Conservation (phyloP, 1,284 basidiomycete genomes). For the Fomitopsis betulina region DNA sequence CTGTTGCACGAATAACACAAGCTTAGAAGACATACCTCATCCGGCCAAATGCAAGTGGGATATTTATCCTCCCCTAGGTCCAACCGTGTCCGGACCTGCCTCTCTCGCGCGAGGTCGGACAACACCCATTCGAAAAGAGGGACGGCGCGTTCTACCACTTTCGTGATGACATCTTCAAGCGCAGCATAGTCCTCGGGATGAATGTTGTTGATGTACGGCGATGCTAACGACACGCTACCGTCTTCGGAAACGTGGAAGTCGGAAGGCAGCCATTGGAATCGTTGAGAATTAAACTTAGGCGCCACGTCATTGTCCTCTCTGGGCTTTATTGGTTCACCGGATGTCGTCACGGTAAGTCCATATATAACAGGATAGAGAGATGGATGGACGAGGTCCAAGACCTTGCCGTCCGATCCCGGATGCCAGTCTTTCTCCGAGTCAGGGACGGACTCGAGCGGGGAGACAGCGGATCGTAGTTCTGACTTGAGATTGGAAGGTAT, state of each 20-base stretch:
- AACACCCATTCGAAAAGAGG: not conserved
- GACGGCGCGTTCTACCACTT: not conserved
- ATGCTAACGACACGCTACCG: not conserved
- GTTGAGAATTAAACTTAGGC: not conserved
- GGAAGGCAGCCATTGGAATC: slow-evolving; percentile 10
- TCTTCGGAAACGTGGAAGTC: slow-evolving; percentile 6
- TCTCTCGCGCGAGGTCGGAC: not conserved
- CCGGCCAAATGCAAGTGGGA: not conserved
- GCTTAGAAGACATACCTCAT: not conserved
- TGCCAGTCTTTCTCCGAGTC: slow-evolving; percentile 13
- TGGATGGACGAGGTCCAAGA: not conserved
- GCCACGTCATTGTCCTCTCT: not conserved
- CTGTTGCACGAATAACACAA: not conserved
- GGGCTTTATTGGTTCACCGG: not conserved
- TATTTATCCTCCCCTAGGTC: not conserved
- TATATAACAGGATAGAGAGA: not conserved
- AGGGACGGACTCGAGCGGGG: slow-evolving; percentile 7
- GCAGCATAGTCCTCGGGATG: not conserved
- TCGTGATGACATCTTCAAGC: not conserved
- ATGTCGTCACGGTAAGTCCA: not conserved
- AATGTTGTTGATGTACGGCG: not conserved
- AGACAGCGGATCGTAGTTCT: not conserved
- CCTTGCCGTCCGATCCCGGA: slow-evolving; percentile 10
- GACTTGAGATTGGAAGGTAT: not conserved
- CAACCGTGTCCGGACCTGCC: not conserved